These are phyloP conservation scores for Saturnispora silvae DNA, from an alignment of 805 yeast genomes.

Conservation along the genomic window DNA sequence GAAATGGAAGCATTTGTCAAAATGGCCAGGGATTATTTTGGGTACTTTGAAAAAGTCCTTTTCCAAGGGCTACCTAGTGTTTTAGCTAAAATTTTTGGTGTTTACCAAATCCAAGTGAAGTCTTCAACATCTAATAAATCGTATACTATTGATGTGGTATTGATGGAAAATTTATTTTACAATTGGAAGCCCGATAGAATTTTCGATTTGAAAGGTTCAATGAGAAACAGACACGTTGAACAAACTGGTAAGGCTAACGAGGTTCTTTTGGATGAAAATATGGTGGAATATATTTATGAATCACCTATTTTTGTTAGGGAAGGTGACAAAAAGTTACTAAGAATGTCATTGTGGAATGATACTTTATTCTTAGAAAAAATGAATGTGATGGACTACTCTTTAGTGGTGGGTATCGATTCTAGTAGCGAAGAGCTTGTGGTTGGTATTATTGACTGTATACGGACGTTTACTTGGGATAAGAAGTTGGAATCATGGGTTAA, in stretches of 20 bases:
- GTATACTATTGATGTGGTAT: conserved; percentile 79
- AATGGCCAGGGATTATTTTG: conserved; percentile 94
- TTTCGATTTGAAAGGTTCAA: conserved; percentile 94
- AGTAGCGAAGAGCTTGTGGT: conserved; percentile 64
- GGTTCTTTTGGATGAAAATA: conserved; percentile 89
- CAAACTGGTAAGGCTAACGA: conserved; percentile 95
- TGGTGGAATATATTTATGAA: conserved; percentile 96
- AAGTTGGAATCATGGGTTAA: conserved; percentile 98
- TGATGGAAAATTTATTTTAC: conserved; percentile 92
- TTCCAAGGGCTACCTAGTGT: conserved; percentile 94
- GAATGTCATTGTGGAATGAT: conserved; percentile 92
- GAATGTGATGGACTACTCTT: conserved; percentile 98
- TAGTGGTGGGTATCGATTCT: conserved; percentile 84
- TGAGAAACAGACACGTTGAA: conserved; percentile 93
- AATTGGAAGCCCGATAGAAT: conserved; percentile 72
- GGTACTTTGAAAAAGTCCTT: conserved; percentile 88
- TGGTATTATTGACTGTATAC: conserved; percentile 87
- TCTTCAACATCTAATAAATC: conserved; percentile 56
- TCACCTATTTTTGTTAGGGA: conserved; percentile 91
- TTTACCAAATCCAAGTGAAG: conserved; percentile 84
- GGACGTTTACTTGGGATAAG: conserved; percentile 98
- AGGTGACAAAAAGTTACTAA: conserved; percentile 71
- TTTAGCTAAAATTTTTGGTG: conserved; percentile 88
- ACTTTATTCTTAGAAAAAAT: conserved; percentile 87
- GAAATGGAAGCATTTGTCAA: conserved; percentile 91